These are phyloP conservation scores for Alternaria atra DNA, from an alignment of 2,329 filamentous ascomycete species.

Conservation along the genomic window DNA sequence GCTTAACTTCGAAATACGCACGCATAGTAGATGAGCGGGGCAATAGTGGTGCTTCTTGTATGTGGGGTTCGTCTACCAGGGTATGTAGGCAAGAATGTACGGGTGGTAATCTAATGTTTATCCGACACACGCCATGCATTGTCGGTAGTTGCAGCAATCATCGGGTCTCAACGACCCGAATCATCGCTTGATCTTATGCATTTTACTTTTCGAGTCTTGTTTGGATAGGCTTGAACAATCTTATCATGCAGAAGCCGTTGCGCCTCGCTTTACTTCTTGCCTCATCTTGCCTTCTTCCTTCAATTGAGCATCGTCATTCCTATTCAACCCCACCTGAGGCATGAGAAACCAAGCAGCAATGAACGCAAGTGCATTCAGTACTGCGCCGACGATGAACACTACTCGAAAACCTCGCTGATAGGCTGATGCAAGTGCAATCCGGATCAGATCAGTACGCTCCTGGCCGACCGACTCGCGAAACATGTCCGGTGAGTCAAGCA, in stretches of 20 bases:
- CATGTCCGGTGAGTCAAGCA: slow-evolving; percentile 25
- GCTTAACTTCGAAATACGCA: neutral
- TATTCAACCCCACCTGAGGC: slow-evolving; percentile 27
- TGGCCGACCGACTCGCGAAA: slow-evolving; percentile 15
- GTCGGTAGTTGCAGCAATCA: slow-evolving; percentile 15
- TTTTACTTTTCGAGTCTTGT: neutral
- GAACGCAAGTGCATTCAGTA: slow-evolving; percentile 26
- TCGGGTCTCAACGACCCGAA: neutral
- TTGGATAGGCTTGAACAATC: neutral
- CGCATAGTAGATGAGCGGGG: slow-evolving; percentile 15
- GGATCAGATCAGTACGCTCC: slow-evolving; percentile 16
- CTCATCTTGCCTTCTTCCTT: slow-evolving; percentile 29
- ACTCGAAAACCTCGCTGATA: slow-evolving; percentile 29
- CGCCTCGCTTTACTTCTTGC: slow-evolving; percentile 15
- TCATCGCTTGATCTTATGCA: neutral
- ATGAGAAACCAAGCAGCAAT: slow-evolving; percentile 29
- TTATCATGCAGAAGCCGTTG: neutral
- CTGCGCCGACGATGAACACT: slow-evolving; percentile 29
- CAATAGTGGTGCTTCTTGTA: neutral
- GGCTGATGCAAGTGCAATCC: slow-evolving; percentile 16
- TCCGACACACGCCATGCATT: slow-evolving; percentile 4
- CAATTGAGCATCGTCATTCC: slow-evolving; percentile 27
- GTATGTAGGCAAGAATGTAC: slow-evolving; percentile 1
- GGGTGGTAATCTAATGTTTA: slow-evolving; percentile 16
- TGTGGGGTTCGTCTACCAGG: neutral